Base-by-base conservation (phyloP, 164 flowering plant species). In the Dillenia suffruticosa region DNA sequence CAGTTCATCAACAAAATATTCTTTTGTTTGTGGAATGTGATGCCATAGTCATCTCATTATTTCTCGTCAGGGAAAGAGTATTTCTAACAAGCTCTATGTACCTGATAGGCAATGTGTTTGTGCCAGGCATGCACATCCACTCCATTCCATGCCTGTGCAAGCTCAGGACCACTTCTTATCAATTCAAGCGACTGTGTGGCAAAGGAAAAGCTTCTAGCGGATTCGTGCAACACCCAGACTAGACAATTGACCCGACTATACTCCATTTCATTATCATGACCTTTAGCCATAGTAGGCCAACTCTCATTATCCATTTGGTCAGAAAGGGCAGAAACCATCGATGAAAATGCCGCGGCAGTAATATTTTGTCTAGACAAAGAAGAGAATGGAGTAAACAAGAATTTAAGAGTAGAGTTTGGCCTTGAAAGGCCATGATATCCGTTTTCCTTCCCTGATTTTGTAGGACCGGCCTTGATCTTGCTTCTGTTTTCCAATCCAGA, bases 41-140 rank as follows among this genome's bases (percentile, higher is more conserved):
- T 17, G 16, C 54, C 54, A 51, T 4, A 51, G 17, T 15, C 17
- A n/a, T 12, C 15, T 51, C 22, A 12, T 15, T 51, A 51, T 51
- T 15, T 51, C 19, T 2, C 14, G 19, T 10, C 17, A n/a, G 19
- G 12, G 54, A 51, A n/a, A 51, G 40, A 4, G 40, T n/a, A 9
- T 10, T 2, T 46, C 1, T 46, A 49, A 3, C 14, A 10, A 49
- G 49, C 9, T 51, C 15, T 59, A 13, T 51, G 24, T 66, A 85
- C 94, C 87, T 76, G 81, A 77, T 82, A 76, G 6, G 88, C 78
- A 56, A 82, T 61, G 43, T 68, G 75, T 65, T 65, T 80, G 59
- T 85, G 88, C 94, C 94, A 85, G 22, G 77, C 75, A 73, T 82
- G 78, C 49, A 83, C 84, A 74, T 85, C 90, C 57, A 81, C 78